phyloP scores from a whole-genome alignment of 768 basidiomycete species.

The Coprinopsis sp. region DNA sequence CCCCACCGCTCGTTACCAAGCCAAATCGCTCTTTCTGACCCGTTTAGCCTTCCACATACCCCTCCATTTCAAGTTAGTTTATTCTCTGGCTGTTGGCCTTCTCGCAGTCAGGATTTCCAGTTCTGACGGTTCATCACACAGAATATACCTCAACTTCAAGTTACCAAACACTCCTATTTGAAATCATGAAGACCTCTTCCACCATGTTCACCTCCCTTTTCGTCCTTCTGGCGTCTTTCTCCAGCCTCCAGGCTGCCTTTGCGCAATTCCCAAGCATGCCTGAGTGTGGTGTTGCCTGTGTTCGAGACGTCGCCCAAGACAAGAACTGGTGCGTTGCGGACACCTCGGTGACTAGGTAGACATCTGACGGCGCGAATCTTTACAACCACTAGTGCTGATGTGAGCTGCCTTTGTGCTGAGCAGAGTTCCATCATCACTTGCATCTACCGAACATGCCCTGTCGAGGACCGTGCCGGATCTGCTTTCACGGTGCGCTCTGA shows the following conservation, averaged over 20 bases:
- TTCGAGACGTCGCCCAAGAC: neutral
- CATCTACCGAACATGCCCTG: neutral
- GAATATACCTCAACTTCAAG: too few species aligned
- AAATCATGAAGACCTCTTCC: constrained; percentile 58
- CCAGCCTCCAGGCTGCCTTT: neutral
- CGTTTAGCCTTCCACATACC: too few species aligned
- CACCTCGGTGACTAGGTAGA: too few species aligned
- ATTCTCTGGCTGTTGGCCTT: too few species aligned
- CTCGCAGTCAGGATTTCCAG: too few species aligned
- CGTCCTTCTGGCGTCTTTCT: constrained; percentile 5
- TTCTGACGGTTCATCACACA: too few species aligned
- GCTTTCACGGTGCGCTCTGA: neutral
- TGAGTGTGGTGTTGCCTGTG: neutral
- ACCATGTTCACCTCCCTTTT: constrained; percentile 12
- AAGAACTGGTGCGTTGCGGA: too few species aligned
- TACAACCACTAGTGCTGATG: neutral
- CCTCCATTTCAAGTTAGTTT: too few species aligned
- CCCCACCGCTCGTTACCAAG: too few species aligned
- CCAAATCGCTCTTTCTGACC: too few species aligned
- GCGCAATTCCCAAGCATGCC: neutral
- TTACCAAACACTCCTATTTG: constrained; percentile 80
- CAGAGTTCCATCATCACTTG: neutral
- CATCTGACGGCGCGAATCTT: too few species aligned
- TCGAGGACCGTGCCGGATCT: neutral
- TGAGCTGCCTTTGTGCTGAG: neutral